Percentiles rank a stretch among this genome's conserved stretches.
Evolutionary conservation across 345 rosid genomes (phyloP).

Genomic region (Carallia pectinifolia): DNA sequence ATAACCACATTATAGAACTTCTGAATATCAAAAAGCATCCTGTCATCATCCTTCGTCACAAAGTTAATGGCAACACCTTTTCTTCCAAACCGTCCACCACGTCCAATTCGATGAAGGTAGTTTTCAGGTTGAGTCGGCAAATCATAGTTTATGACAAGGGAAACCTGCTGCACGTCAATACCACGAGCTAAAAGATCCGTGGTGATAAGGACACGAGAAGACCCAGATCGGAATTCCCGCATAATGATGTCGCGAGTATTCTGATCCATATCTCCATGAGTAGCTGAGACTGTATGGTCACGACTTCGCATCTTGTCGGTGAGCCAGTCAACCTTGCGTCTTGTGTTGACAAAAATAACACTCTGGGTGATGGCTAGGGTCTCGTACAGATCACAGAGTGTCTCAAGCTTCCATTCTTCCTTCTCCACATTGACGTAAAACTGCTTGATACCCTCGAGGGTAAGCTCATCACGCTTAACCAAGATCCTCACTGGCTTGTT

Average conservation of each 20-base stretch:
- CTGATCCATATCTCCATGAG: slow-evolving; percentile 45
- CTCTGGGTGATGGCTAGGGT: slow-evolving; percentile 34
- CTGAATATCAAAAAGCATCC: slow-evolving; percentile 46
- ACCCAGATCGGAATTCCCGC: slow-evolving; percentile 51
- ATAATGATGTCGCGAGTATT: slow-evolving; percentile 51
- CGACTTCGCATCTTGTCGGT: slow-evolving; percentile 33
- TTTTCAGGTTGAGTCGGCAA: slow-evolving; percentile 54
- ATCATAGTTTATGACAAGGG: slow-evolving; percentile 51
- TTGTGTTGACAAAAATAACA: slow-evolving; percentile 32
- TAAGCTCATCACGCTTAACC: slow-evolving; percentile 35
- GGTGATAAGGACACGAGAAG: slow-evolving; percentile 50
- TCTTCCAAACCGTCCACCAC: slow-evolving; percentile 53
- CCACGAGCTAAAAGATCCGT: slow-evolving; percentile 53
- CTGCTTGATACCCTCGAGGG: slow-evolving; percentile 34
- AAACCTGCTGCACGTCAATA: slow-evolving; percentile 53
- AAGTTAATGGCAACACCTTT: slow-evolving; percentile 54
- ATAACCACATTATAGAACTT: slow-evolving; percentile 30
- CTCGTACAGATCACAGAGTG: slow-evolving; percentile 30
- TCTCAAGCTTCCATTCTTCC: slow-evolving; percentile 31
- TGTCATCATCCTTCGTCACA: slow-evolving; percentile 40
- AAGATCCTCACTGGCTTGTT: slow-evolving; percentile 35
- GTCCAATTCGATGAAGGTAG: slow-evolving; percentile 54
- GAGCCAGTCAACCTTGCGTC: slow-evolving; percentile 36
- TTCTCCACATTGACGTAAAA: slow-evolving; percentile 30
- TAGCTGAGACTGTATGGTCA: slow-evolving; percentile 33